phyloP scores from a whole-genome alignment of 768 basidiomycete species.

The Fistulinella prunicolor region DNA sequence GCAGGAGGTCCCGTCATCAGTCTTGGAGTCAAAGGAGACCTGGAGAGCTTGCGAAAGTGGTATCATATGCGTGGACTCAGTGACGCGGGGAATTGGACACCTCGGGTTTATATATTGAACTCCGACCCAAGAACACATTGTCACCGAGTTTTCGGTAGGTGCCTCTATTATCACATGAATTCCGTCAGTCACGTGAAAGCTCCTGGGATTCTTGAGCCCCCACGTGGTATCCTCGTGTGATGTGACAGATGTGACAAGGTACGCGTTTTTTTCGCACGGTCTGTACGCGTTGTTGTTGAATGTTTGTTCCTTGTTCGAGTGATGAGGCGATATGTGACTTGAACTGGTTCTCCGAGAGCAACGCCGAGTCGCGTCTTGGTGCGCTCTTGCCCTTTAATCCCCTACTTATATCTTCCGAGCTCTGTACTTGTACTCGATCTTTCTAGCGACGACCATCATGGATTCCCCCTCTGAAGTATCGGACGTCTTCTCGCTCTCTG shows the following conservation, averaged over 20 bases:
- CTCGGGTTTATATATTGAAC: too few species aligned
- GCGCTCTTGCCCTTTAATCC: neutral
- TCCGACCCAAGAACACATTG: too few species aligned
- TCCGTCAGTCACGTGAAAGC: too few species aligned
- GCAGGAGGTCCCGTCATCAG: conserved; percentile 19
- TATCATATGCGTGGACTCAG: too few species aligned
- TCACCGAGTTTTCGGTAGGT: too few species aligned
- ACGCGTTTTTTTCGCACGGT: conserved; percentile 24
- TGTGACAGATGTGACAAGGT: too few species aligned
- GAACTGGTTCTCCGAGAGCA: conserved; percentile 1
- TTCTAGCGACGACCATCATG: too few species aligned
- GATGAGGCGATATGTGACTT: neutral
- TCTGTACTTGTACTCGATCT: conserved; percentile 32
- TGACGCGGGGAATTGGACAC: too few species aligned
- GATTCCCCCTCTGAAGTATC: conserved; percentile 26
- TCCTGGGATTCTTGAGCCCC: too few species aligned
- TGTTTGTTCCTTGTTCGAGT: conserved; percentile 31
- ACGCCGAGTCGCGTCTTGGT: neutral
- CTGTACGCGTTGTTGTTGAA: conserved; percentile 29
- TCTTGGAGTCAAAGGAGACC: conserved; percentile 14
- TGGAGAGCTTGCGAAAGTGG: conserved; percentile 24
- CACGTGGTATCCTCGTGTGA: too few species aligned
- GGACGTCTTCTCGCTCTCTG: conserved; percentile 74
- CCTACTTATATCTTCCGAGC: neutral
- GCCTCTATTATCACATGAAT: too few species aligned